These are phyloP conservation scores for Pisolithus microcarpus DNA, from an alignment of 768 basidiomycete genomes.

Conservation along the genomic window DNA sequence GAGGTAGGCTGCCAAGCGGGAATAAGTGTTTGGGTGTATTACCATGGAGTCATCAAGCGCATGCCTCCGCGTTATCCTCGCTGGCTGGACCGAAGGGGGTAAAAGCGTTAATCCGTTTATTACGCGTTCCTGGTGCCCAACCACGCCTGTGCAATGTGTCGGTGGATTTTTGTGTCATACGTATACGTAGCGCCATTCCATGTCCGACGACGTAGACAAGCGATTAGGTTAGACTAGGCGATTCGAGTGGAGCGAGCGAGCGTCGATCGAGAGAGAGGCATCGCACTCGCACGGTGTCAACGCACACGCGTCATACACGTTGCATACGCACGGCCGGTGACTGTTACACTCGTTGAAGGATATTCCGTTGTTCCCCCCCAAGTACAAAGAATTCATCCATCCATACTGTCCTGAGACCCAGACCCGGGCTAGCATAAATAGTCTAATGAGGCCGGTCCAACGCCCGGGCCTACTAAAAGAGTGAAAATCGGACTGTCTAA, in stretches of 20 bases:
- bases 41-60: neutral
- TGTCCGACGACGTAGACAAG: neutral
- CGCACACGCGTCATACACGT: neutral
- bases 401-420: neutral
- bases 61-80: neutral
- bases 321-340: neutral
- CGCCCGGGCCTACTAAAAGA: no score
- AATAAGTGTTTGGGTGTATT: neutral
- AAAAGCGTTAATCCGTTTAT: conserved; percentile 1
- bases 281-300: neutral
- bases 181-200: no score
- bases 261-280: neutral
- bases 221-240: neutral
- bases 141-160: no score
- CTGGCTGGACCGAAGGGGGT: neutral
- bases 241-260: neutral
- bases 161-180: no score
- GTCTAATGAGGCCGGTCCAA: neutral
- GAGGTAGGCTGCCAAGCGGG: neutral
- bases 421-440: neutral
- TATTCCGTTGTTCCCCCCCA: neutral
- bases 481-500: neutral
- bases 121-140: no score
- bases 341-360: neutral
- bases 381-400: no score